Conservation (phyloP, 1,139 yeast genomes). For the Geotrichum macrosporum region DNA sequence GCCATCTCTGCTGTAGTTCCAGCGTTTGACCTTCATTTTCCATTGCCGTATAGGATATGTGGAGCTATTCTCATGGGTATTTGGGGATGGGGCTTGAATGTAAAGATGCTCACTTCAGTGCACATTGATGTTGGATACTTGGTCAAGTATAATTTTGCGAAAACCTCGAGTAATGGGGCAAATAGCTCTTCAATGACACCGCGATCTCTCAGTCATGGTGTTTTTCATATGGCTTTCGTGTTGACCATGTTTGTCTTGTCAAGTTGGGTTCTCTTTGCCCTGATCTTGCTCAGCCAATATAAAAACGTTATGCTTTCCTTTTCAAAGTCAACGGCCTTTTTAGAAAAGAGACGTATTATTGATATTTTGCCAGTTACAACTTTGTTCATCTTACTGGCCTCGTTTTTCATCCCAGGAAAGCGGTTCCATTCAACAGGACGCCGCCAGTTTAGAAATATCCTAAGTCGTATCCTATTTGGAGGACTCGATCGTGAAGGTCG, state of each 20-base stretch:
- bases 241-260: slow-evolving; percentile 21
- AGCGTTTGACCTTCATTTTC: slow-evolving; percentile 41
- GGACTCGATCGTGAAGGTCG: slow-evolving; percentile 52
- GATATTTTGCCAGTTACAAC: slow-evolving; percentile 40
- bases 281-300: neutral
- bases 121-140: slow-evolving; percentile 44
- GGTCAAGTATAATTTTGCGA: slow-evolving; percentile 33
- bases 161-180: slow-evolving; percentile 4
- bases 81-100: slow-evolving; percentile 49
- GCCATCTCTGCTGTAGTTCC: neutral
- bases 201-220: slow-evolving; percentile 27
- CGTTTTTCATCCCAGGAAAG: slow-evolving; percentile 32
- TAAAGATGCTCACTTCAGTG: slow-evolving; percentile 38
- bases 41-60: slow-evolving; percentile 49
- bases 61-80: slow-evolving; percentile 44
- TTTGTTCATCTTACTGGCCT: slow-evolving; percentile 31
- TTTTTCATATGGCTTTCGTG: slow-evolving; percentile 30
- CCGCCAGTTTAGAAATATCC: slow-evolving; percentile 37
- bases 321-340: neutral
- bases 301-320: neutral
- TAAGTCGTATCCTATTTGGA: slow-evolving; percentile 52
- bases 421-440: slow-evolving; percentile 32
- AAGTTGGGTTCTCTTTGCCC: slow-evolving; percentile 19
- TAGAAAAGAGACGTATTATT: slow-evolving; percentile 10
- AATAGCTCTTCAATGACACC: neutral